Conservation (phyloP, 192 early-diverging fungal species). For the Tieghemiomyces parasiticus region DNA sequence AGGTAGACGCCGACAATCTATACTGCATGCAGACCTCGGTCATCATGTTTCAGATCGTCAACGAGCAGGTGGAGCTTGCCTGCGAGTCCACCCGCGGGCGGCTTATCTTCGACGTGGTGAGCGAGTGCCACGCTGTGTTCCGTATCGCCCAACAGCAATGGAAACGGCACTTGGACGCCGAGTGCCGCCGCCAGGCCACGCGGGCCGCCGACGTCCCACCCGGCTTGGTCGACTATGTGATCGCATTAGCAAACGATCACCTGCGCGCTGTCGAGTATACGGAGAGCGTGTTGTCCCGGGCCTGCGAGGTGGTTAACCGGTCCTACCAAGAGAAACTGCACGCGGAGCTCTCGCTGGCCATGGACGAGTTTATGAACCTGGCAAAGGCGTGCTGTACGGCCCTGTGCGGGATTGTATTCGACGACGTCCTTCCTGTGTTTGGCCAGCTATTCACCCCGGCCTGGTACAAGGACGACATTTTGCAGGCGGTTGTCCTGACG, state of each 20-base stretch:
- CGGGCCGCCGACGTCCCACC: constrained; percentile 55
- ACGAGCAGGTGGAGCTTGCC: constrained; percentile 91
- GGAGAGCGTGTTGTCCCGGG: constrained; percentile 49
- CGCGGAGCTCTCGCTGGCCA: constrained; percentile 46
- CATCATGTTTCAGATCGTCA: constrained; percentile 94
- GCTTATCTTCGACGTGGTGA: constrained; percentile 72
- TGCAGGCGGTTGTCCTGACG: constrained; percentile 79
- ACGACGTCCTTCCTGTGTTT: constrained; percentile 65
- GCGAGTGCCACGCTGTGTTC: constrained; percentile 64
- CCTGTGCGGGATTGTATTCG: constrained; percentile 70
- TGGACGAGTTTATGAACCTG: constrained; percentile 85
- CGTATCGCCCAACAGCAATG: constrained; percentile 73
- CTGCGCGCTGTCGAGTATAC: constrained; percentile 84
- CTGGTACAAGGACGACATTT: constrained; percentile 88
- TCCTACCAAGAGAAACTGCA: constrained; percentile 45
- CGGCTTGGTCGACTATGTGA: constrained; percentile 88
- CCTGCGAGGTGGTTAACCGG: constrained; percentile 36
- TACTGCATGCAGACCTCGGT: constrained; percentile 74
- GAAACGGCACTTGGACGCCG: constrained; percentile 55
- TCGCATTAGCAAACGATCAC: constrained; percentile 92
- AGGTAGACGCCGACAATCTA: constrained; percentile 56
- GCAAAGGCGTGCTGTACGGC: constrained; percentile 60
- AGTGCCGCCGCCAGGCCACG: constrained; percentile 66
- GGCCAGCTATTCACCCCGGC: constrained; percentile 52
- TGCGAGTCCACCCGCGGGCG: constrained; percentile 72